phyloP scores from a whole-genome alignment of 1,284 basidiomycete genomes.

The Pseudozyma thailandica region DNA sequence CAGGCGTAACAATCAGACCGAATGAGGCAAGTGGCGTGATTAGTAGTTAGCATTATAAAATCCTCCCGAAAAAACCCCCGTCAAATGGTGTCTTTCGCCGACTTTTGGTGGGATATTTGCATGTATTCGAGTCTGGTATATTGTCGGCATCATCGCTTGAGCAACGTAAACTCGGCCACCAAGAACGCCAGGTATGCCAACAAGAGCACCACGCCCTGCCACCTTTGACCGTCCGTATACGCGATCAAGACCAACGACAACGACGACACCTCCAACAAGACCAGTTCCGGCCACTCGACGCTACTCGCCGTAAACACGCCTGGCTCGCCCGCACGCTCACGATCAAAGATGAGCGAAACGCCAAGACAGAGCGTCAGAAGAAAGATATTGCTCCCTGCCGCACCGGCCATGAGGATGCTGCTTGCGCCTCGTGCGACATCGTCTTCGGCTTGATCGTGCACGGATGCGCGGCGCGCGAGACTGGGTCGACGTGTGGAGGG shows the following conservation, averaged over 20 bases:
- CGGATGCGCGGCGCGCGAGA: conserved; percentile 26
- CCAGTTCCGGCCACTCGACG: conserved; percentile 47
- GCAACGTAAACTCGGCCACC: conserved; percentile 42
- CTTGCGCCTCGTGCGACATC: conserved; percentile 51
- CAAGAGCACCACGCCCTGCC: conserved; percentile 47
- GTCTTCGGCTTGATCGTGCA: conserved; percentile 28
- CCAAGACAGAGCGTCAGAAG: conserved; percentile 65
- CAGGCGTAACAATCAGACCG: conserved; percentile 36
- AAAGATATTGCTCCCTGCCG: conserved; percentile 67
- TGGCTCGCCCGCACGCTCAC: not conserved
- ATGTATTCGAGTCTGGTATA: not conserved
- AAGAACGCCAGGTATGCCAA: conserved; percentile 48
- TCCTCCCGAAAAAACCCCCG: not conserved
- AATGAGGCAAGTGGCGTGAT: conserved; percentile 38
- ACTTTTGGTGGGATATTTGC: conserved; percentile 2
- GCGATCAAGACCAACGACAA: conserved; percentile 46
- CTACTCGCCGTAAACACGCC: conserved; percentile 16
- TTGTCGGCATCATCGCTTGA: conserved; percentile 21
- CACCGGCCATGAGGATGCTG: conserved; percentile 64
- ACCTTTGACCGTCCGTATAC: conserved; percentile 41
- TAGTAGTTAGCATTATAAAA: conserved; percentile 22
- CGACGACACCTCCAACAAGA: conserved; percentile 29
- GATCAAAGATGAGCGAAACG: conserved; percentile 55
- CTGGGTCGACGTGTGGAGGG: conserved; percentile 16
- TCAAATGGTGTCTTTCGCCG: not conserved